phyloP scores from a whole-genome alignment of 2,329 filamentous ascomycete genomes.

The Remersonia thermophila region DNA sequence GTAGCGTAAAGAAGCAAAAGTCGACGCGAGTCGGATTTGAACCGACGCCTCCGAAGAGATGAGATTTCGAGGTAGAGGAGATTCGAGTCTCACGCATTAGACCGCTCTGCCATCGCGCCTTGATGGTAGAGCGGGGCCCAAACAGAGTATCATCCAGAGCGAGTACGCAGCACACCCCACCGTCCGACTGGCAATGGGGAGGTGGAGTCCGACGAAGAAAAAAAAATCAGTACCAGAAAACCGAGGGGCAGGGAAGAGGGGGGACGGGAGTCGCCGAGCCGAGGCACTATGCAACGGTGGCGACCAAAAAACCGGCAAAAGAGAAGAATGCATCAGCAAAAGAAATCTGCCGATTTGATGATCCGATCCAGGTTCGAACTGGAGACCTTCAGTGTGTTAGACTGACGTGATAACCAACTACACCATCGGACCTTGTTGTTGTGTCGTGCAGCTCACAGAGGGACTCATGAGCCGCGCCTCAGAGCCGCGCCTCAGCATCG shows the following conservation, averaged over 20 bases:
- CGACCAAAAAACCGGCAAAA: conserved; percentile 5
- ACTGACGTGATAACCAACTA: conserved; percentile 38
- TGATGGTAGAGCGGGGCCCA: neutral
- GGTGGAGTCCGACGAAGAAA: neutral
- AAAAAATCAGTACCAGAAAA: neutral
- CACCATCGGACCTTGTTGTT: conserved; percentile 18
- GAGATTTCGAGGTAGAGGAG: no score
- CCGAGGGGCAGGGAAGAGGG: neutral
- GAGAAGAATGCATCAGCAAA: neutral
- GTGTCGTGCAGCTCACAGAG: no score
- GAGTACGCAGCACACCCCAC: neutral
- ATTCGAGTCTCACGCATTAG: conserved; percentile 12
- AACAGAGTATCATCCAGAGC: neutral
- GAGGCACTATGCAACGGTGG: no score
- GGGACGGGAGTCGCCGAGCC: no score
- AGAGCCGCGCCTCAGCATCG: no score
- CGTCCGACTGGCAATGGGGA: neutral
- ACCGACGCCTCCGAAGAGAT: conserved; percentile 14
- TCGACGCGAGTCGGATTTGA: conserved; percentile 13
- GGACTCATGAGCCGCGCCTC: no score
- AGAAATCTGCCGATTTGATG: neutral
- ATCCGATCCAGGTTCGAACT: conserved; percentile 20
- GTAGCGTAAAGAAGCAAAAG: conserved; percentile 1
- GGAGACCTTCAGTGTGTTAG: conserved; percentile 29
- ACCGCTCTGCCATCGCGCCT: conserved; percentile 12